Base-by-base conservation (phyloP, 345 rosid species). In the Citrus cavaleriei region DNA sequence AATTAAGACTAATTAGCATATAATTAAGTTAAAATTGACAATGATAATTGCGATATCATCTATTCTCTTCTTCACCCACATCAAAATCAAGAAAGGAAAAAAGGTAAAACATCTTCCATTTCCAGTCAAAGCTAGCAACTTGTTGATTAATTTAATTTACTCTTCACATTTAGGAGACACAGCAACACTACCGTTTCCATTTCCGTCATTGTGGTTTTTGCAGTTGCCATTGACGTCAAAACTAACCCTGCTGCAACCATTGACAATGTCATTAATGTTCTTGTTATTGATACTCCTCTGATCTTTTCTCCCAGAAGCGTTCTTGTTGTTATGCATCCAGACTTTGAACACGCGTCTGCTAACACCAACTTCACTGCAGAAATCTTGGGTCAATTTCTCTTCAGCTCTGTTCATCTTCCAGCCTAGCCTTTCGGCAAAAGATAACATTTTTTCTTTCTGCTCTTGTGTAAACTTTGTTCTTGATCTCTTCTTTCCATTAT, bases 271-370 rank as follows among this genome's bases (percentile, higher is more conserved):
- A 25, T 25, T 46, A 46, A 46, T 46, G 51, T 46, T 46, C 51
- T 46, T 46, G 51, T 46, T 19, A 6, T 54, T 1, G 58, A 18
- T 8, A 7, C 25, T 61, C 63, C 37, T 24, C 76, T 59, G 62
- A 59, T 72, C 83, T 70, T 75, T 86, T 77, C 87, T 88, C 66
- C 84, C 84, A n/a, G 83, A 72, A 57, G 74, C 85, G 66, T 84
- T 84, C 84, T 91, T 94, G 82, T 92, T 87, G 75, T 94, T 94
- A 67, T 94, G 96, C 90, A 94, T 92, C 98, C 97, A 92, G 1
- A 92, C 93, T 81, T 90, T 93, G 78, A 94, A 82, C n/a, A 92
- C 94, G 19, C 88, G 86, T 81, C 97, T 90, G 34, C 79, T 78
- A 4, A 94, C 91, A 68, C 94, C 92, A 68, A 87, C 80, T 51